phyloP scores from a whole-genome alignment of 2,329 filamentous ascomycete genomes.

The Phyllosticta citribraziliensis region DNA sequence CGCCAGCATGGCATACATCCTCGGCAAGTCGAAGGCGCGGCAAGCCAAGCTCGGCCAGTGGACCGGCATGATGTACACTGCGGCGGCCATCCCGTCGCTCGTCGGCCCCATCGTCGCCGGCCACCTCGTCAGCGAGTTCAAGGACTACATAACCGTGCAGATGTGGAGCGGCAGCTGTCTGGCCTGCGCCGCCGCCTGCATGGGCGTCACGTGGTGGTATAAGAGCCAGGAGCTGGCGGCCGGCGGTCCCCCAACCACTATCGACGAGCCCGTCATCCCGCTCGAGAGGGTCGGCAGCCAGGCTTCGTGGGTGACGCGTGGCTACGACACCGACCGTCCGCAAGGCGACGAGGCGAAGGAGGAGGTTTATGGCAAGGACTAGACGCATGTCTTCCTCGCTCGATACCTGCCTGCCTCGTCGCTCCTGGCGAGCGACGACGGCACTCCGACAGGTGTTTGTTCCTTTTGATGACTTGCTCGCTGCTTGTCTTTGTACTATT shows the following conservation, averaged over 20 bases:
- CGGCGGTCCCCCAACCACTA: background rate
- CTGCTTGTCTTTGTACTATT: too few species aligned
- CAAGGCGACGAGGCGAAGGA: background rate
- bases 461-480: too few species aligned
- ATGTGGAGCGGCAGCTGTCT: constrained; percentile 37
- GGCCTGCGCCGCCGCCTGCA: constrained; percentile 32
- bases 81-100: constrained; percentile 35
- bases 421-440: background rate
- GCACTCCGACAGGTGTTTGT: background rate
- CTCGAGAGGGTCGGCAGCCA: background rate
- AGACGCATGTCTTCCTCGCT: background rate
- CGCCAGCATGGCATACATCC: constrained; percentile 38
- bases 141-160: constrained; percentile 36
- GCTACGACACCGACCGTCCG: background rate
- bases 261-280: background rate
- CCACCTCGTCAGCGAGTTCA: constrained; percentile 32
- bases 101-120: constrained; percentile 40
- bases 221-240: background rate
- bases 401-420: background rate
- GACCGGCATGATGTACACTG: constrained; percentile 44
- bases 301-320: background rate
- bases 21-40: constrained; percentile 23
- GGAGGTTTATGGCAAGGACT: background rate
- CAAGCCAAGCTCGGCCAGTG: constrained; percentile 40
- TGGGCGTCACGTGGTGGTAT: constrained; percentile 24